Evolutionary conservation across 495 filamentous ascomycete species (phyloP).

Genomic region (Hypoxylon crocopeplum): DNA sequence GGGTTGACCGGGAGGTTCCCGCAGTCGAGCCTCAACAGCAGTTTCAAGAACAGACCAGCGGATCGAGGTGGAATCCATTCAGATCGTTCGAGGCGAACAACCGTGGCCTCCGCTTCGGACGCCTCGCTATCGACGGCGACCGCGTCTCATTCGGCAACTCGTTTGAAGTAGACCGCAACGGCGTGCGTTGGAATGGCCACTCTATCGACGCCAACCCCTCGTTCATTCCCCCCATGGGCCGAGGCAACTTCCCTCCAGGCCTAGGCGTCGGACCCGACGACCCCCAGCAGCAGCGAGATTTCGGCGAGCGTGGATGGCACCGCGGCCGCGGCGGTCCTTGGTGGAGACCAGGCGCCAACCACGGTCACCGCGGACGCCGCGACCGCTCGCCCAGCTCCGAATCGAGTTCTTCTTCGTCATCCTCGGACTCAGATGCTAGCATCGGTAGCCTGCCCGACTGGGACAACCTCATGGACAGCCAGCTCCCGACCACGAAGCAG

Average conservation of each 20-base stretch:
- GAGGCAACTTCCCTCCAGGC: neutral
- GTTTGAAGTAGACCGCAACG: constrained; percentile 51
- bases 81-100: constrained; percentile 8
- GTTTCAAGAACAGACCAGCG: neutral
- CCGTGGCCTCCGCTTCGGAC: constrained; percentile 43
- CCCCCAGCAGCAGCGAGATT: constrained; percentile 1
- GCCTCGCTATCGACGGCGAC: constrained; percentile 47
- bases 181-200: constrained; percentile 42
- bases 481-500: constrained; percentile 48
- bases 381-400: constrained; percentile 19
- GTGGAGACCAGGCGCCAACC: neutral
- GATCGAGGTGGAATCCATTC: constrained; percentile 32
- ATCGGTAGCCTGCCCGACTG: constrained; percentile 55
- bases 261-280: neutral
- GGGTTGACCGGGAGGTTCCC: neutral
- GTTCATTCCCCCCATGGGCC: neutral
- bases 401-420: constrained; percentile 37
- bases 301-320: constrained; percentile 18
- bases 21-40: constrained; percentile 5
- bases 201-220: neutral
- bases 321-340: constrained; percentile 18
- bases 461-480: constrained; percentile 50
- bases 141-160: constrained; percentile 46
- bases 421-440: constrained; percentile 46
- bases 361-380: constrained; percentile 3